phyloP scores from a whole-genome alignment of 148 eudicot genomes.

The Silene conica region DNA sequence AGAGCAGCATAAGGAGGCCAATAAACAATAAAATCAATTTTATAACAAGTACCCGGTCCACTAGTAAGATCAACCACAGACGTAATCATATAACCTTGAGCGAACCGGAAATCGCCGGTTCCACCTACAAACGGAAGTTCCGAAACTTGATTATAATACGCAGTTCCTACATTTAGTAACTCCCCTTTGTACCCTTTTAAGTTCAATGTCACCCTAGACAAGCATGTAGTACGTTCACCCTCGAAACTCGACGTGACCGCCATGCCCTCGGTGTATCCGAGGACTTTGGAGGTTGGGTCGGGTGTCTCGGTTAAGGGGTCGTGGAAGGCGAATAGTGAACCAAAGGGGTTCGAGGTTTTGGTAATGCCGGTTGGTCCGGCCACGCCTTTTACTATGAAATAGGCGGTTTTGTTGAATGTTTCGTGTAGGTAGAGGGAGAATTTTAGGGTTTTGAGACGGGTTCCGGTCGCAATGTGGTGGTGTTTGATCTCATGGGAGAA shows the following conservation, averaged over 20 bases:
- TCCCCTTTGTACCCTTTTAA: conserved; percentile 13
- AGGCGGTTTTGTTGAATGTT: conserved; percentile 17
- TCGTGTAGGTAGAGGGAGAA: conserved; percentile 14
- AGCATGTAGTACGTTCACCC: conserved; percentile 1
- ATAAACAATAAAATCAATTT: conserved; percentile 9
- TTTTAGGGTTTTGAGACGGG: conserved; percentile 5
- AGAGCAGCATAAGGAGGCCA: conserved; percentile 21
- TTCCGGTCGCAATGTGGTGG: conserved; percentile 2
- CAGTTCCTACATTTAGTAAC: conserved; percentile 7
- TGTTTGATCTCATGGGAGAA: neutral
- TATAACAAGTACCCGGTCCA: conserved; percentile 7
- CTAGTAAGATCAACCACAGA: conserved; percentile 10
- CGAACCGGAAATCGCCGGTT: conserved; percentile 14
- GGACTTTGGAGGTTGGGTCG: conserved; percentile 3
- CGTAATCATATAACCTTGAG: conserved; percentile 5
- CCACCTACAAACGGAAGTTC: conserved; percentile 13
- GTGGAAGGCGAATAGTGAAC: conserved; percentile 13
- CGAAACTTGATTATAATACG: neutral
- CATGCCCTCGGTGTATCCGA: conserved; percentile 13
- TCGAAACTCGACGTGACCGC: conserved; percentile 12
- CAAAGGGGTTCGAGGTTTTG: too few relatives aligned
- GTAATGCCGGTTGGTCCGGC: conserved; percentile 6
- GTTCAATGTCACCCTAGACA: conserved; percentile 1
- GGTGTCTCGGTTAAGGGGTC: conserved; percentile 12
- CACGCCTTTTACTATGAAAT: conserved; percentile 5